A percentile compares a stretch with the other conserved stretches of the same genome.
Evolutionary conservation across 345 rosid genomes (phyloP).

Genomic region (Acer saccharum): DNA sequence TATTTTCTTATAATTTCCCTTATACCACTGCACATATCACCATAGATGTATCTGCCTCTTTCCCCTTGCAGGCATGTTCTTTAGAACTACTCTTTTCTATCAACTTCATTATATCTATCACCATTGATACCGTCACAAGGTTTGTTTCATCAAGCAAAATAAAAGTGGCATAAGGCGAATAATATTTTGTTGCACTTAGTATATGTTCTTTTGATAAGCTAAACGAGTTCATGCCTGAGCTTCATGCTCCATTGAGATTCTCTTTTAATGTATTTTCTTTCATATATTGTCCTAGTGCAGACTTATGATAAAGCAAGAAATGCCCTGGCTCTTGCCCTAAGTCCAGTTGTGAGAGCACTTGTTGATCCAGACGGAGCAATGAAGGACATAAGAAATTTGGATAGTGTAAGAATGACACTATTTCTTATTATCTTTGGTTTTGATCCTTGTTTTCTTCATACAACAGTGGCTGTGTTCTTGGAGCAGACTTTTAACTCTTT

Average conservation of each 20-base stretch:
- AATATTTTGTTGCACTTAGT: not conserved
- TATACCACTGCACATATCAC: not conserved
- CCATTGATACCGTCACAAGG: not conserved
- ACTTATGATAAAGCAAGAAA: constrained; percentile 94
- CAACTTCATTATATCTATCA: not conserved
- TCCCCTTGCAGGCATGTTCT: not conserved
- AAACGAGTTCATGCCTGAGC: constrained; percentile 6
- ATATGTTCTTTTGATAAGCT: not conserved
- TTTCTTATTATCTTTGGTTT: constrained; percentile 15
- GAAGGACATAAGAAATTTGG: constrained; percentile 83
- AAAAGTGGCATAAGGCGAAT: not conserved
- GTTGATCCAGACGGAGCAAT: constrained; percentile 89
- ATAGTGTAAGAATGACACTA: constrained; percentile 54
- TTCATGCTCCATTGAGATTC: not conserved
- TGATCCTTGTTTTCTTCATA: not conserved
- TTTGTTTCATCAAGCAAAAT: not conserved
- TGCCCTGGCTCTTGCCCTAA: constrained; percentile 88
- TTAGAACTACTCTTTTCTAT: not conserved
- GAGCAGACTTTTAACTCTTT: not conserved
- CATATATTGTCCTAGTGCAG: constrained; percentile 40
- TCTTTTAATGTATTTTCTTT: constrained; percentile 13
- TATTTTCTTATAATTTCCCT: not conserved
- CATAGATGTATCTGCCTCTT: not conserved
- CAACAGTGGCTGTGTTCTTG: not conserved
- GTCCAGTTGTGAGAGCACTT: constrained; percentile 95